phyloP scores from a whole-genome alignment of 768 basidiomycete genomes.

The Panaeolus papilionaceus region DNA sequence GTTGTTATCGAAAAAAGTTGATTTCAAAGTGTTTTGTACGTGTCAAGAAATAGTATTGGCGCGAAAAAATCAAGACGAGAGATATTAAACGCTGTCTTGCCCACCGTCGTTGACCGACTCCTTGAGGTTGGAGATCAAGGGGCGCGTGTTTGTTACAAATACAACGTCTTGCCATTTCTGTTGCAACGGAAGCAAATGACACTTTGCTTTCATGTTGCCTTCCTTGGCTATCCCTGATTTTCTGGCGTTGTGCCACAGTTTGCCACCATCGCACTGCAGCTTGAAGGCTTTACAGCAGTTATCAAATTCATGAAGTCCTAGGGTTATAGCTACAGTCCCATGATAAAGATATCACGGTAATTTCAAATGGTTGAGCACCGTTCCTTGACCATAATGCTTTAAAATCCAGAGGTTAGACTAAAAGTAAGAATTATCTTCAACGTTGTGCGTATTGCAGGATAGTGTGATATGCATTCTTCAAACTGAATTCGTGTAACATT shows the following conservation, averaged over 20 bases:
- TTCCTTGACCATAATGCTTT: no score
- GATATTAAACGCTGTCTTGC: neutral
- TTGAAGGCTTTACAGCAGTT: no score
- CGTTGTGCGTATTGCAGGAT: no score
- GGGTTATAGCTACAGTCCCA: no score
- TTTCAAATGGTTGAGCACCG: no score
- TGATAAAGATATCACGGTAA: no score
- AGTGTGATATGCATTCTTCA: no score
- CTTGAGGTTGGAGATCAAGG: conserved; percentile 11
- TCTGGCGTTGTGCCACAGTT: neutral
- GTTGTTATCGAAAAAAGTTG: neutral
- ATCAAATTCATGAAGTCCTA: no score
- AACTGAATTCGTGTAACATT: no score
- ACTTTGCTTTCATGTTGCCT: conserved; percentile 13
- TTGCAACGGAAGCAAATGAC: conserved; percentile 13
- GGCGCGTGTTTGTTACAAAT: neutral
- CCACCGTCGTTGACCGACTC: neutral
- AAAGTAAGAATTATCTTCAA: no score
- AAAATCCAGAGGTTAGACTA: no score
- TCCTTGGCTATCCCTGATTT: conserved; percentile 3
- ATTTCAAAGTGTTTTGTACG: neutral
- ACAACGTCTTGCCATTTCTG: conserved; percentile 2
- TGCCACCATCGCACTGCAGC: neutral
- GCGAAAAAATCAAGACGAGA: conserved; percentile 3
- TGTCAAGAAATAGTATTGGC: conserved; percentile 7